A percentile compares a stretch with the other conserved stretches of the same genome.
Conservation (phyloP, 2,329 filamentous ascomycete species). For the Aspergillus sp. region DNA sequence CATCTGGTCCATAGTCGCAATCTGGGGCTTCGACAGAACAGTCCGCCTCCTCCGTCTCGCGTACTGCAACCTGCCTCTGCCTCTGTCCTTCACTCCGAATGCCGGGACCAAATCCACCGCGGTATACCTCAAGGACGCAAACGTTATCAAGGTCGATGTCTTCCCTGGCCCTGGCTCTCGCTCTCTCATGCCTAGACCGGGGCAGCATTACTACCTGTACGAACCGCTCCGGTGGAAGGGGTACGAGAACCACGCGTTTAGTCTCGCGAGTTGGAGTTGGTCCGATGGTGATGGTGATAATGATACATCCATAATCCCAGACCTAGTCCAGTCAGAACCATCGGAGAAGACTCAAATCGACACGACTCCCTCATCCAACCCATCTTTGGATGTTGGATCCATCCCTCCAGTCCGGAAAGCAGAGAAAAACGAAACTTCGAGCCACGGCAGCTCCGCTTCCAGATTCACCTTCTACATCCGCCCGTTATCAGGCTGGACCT, state of each 20-base stretch:
- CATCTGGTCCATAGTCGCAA: constrained; percentile 47
- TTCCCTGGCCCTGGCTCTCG: neutral
- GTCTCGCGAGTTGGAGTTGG: neutral
- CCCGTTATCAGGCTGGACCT: neutral
- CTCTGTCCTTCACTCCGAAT: constrained; percentile 16
- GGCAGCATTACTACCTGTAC: constrained; percentile 52
- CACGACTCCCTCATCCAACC: no score
- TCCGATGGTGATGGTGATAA: no score
- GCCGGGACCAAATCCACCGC: neutral
- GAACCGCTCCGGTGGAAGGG: constrained; percentile 38
- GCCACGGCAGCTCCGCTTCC: no score
- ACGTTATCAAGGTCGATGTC: neutral
- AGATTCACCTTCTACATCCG: neutral
- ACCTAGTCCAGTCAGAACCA: neutral
- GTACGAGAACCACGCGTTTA: constrained; percentile 54
- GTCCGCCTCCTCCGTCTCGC: constrained; percentile 29
- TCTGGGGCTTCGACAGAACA: constrained; percentile 50
- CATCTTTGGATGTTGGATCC: no score
- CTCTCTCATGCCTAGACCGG: constrained; percentile 16
- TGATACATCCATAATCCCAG: no score
- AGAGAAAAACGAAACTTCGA: no score
- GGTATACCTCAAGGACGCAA: neutral
- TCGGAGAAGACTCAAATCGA: neutral
- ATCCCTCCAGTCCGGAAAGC: no score
- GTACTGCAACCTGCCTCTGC: constrained; percentile 45